phyloP scores from a whole-genome alignment of 2,329 filamentous ascomycete genomes.

The Venturia pyrina region DNA sequence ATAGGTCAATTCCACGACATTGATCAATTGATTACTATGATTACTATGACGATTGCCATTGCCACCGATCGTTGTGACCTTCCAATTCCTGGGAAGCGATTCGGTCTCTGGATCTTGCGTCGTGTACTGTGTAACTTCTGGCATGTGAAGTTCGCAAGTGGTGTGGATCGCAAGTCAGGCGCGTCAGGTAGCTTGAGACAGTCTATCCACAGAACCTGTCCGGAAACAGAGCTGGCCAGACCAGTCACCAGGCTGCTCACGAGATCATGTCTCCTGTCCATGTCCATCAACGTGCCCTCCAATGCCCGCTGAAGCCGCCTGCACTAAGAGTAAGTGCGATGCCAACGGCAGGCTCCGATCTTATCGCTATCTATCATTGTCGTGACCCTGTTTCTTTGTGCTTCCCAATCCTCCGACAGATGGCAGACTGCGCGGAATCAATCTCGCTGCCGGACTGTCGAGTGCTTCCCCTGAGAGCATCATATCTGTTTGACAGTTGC shows the following conservation, averaged over 20 bases:
- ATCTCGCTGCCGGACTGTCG: neutral
- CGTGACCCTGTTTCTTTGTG: neutral
- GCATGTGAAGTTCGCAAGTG: neutral
- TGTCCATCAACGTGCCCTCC: neutral
- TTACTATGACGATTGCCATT: neutral
- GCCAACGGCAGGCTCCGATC: neutral
- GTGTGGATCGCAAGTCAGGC: neutral
- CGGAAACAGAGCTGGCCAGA: neutral
- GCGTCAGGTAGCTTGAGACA: neutral
- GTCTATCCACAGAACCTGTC: neutral
- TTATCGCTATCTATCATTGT: neutral
- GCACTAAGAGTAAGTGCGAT: neutral
- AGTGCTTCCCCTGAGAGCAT: neutral
- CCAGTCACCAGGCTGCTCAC: neutral
- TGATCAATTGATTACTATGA: neutral
- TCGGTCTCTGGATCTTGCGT: neutral
- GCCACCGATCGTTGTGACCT: neutral
- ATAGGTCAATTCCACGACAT: constrained; percentile 3
- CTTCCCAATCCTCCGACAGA: neutral
- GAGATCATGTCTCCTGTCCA: neutral
- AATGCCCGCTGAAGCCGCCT: neutral
- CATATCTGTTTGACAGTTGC: neutral
- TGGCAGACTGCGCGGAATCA: neutral
- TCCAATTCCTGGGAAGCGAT: neutral
- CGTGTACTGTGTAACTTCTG: neutral